Percentiles rank a stretch among this genome's conserved stretches.
These are phyloP conservation scores for Eragrostis curvula DNA, from an alignment of 176 grass and related monocot genomes.

Conservation along the genomic window DNA sequence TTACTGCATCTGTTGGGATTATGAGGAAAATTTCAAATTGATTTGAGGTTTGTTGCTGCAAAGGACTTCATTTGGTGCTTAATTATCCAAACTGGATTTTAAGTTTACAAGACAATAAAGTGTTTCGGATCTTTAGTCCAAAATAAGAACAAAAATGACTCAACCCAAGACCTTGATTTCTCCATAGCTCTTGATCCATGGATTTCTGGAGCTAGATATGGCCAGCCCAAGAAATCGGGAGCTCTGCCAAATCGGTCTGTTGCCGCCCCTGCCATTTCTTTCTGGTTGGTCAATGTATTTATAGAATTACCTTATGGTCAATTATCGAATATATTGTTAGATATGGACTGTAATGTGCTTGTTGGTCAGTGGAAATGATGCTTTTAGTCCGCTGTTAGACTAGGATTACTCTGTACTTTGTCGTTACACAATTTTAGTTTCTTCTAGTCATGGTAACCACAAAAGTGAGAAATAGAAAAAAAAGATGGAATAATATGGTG, in stretches of 20 bases:
- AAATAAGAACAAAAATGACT: too few species aligned
- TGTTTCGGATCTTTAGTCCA: too few species aligned
- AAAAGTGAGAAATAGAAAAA: not conserved
- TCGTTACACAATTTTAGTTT: not conserved
- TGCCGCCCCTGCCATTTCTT: not conserved
- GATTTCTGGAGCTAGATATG: too few species aligned
- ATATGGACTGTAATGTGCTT: conserved; percentile 20
- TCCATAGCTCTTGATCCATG: too few species aligned
- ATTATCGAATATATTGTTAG: not conserved
- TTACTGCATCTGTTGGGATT: not conserved
- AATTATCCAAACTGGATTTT: not conserved
- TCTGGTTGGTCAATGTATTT: not conserved
- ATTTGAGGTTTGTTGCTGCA: not conserved
- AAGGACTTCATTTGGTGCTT: not conserved
- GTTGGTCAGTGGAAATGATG: not conserved
- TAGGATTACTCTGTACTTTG: not conserved
- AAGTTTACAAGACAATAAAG: too few species aligned
- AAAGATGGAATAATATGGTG: not conserved
- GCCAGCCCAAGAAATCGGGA: too few species aligned
- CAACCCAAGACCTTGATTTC: too few species aligned
- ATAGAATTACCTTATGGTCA: not conserved
- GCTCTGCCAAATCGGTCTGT: not conserved
- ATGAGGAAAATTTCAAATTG: not conserved
- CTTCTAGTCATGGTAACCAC: not conserved
- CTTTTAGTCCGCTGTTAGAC: conserved; percentile 20